Conservation (phyloP, 225 moss, liverwort and hornwort genomes). For the Thuidium tamariscinum region DNA sequence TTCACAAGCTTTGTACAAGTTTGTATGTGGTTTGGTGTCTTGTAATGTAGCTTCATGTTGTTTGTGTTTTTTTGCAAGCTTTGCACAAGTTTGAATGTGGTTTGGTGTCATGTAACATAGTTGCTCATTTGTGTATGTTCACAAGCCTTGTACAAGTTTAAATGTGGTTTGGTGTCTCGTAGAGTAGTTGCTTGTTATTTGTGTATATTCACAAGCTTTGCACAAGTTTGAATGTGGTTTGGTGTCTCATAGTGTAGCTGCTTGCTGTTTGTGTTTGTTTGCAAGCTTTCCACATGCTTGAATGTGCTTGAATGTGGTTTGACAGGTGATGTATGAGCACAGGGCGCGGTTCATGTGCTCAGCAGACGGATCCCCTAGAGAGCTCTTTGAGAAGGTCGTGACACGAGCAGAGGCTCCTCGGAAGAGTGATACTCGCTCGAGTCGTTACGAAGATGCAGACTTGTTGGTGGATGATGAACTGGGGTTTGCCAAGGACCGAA, state of each 20-base stretch:
- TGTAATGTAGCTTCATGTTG: too few species aligned
- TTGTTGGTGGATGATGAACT: conserved; percentile 79
- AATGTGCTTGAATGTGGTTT: background rate
- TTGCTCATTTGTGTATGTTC: too few species aligned
- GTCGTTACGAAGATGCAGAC: conserved; percentile 56
- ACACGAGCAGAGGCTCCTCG: conserved; percentile 47
- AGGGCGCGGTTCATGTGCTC: conserved; percentile 70
- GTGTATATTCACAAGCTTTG: background rate
- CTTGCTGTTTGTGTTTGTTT: background rate
- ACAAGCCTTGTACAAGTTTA: too few species aligned
- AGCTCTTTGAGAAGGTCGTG: conserved; percentile 62
- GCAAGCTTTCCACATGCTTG: background rate
- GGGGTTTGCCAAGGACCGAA: conserved; percentile 78
- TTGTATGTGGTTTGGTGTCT: background rate
- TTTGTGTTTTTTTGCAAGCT: too few species aligned
- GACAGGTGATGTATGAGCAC: conserved; percentile 78
- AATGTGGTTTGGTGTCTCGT: background rate
- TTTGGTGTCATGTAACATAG: too few species aligned
- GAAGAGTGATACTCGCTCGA: conserved; percentile 39
- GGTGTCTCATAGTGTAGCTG: background rate
- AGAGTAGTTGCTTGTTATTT: background rate
- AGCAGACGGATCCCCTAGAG: conserved; percentile 50
- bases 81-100: too few species aligned
- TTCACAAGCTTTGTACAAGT: background rate
- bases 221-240: background rate